These are phyloP conservation scores for Falciphora oryzae DNA, from an alignment of 2,329 filamentous ascomycete genomes.

Conservation along the genomic window DNA sequence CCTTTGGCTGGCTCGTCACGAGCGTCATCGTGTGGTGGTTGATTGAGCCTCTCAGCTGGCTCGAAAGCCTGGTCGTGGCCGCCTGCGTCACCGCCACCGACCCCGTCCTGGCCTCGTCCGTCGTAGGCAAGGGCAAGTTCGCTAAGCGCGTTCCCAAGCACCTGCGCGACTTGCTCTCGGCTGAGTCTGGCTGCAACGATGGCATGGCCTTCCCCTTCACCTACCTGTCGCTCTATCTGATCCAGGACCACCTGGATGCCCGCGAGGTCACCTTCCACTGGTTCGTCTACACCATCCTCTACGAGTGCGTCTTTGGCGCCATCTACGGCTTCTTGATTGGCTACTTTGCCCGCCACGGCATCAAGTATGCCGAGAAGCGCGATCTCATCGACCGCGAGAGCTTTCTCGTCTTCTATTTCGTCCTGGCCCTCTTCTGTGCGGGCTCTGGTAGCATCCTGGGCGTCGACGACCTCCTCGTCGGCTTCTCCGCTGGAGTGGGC, in stretches of 20 bases:
- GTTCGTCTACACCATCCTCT: constrained; percentile 83
- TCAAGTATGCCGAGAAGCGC: constrained; percentile 77
- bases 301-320: constrained; percentile 92
- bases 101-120: constrained; percentile 92
- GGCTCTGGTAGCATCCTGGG: constrained; percentile 88
- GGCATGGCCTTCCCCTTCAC: constrained; percentile 99
- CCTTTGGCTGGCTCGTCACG: constrained; percentile 87
- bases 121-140: constrained; percentile 98
- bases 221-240: constrained; percentile 85
- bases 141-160: constrained; percentile 97
- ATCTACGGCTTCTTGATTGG: constrained; percentile 83
- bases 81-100: constrained; percentile 97
- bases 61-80: constrained; percentile 79
- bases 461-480: constrained; percentile 88
- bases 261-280: constrained; percentile 72
- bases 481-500: constrained; percentile 92
- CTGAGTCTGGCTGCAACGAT: constrained; percentile 97
- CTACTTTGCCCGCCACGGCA: constrained; percentile 84
- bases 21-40: constrained; percentile 96
- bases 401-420: constrained; percentile 98
- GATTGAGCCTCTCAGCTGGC: constrained; percentile 71
- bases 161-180: constrained; percentile 88
- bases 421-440: constrained; percentile 90
- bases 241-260: constrained; percentile 69
- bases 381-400: constrained; percentile 93